A percentile compares a stretch with the other conserved stretches of the same genome.
phyloP scores from a whole-genome alignment of 257 asterid genomes.

The Nyctanthes arbortristis region DNA sequence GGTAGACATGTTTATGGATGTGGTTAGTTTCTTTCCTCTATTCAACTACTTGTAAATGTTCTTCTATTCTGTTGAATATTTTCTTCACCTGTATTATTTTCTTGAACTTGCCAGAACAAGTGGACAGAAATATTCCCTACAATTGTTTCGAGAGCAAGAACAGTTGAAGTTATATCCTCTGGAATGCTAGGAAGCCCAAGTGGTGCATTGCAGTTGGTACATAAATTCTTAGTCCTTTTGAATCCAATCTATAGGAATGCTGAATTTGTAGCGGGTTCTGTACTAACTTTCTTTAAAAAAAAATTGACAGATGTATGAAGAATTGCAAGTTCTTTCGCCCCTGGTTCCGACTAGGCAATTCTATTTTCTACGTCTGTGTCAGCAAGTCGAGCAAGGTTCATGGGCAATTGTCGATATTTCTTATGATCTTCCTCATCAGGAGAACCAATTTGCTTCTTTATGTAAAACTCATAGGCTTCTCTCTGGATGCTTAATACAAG shows the following conservation, averaged over 20 bases:
- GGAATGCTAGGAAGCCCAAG: slow-evolving; percentile 70
- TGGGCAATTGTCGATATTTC: slow-evolving; percentile 94
- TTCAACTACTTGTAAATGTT: background rate
- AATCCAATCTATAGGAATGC: background rate
- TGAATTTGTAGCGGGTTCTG: background rate
- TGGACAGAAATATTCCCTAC: slow-evolving; percentile 84
- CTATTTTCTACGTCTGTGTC: slow-evolving; percentile 73
- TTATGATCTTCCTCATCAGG: slow-evolving; percentile 67
- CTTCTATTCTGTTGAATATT: no score
- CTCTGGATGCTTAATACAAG: slow-evolving; percentile 93
- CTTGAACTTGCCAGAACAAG: slow-evolving; percentile 53
- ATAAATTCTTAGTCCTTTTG: background rate
- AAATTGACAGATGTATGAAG: slow-evolving; percentile 74
- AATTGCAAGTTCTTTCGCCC: slow-evolving; percentile 82
- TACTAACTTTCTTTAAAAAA: background rate
- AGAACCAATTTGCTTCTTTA: slow-evolving; percentile 50
- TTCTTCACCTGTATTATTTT: background rate
- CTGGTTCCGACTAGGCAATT: slow-evolving; percentile 71
- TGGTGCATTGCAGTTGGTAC: slow-evolving; percentile 84
- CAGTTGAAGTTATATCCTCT: slow-evolving; percentile 70
- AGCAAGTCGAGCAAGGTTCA: slow-evolving; percentile 77
- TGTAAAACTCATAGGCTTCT: slow-evolving; percentile 69
- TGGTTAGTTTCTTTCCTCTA: slow-evolving; percentile 42
- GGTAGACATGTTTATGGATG: slow-evolving; percentile 80
- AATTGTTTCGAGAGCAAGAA: slow-evolving; percentile 81